Percentiles rank a stretch among this genome's conserved stretches.
These are phyloP conservation scores for Paradendryphiella salina DNA, from an alignment of 2,329 filamentous ascomycete genomes.

Conservation along the genomic window DNA sequence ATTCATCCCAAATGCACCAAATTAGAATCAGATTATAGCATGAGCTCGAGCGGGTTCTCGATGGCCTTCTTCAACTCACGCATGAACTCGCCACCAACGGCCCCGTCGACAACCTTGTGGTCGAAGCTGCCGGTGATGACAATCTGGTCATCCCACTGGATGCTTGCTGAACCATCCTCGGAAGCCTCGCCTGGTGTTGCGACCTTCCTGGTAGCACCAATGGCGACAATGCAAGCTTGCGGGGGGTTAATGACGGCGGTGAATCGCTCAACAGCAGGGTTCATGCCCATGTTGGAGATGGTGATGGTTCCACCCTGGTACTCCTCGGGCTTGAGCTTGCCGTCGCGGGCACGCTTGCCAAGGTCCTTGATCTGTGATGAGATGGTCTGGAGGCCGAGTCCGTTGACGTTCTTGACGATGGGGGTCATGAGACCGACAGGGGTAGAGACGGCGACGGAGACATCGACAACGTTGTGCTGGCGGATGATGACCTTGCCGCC, in stretches of 20 bases:
- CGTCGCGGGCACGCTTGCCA: slow-evolving; percentile 91
- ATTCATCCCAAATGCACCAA: slow-evolving; percentile 12
- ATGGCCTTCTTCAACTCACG: slow-evolving; percentile 95
- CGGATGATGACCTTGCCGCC: slow-evolving; percentile 80
- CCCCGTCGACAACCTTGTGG: slow-evolving; percentile 98
- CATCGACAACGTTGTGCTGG: slow-evolving; percentile 89
- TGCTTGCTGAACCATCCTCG: slow-evolving; percentile 72
- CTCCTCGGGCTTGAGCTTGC: slow-evolving; percentile 99
- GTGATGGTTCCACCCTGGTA: slow-evolving; percentile 99
- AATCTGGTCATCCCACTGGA: slow-evolving; percentile 98
- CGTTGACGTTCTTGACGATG: slow-evolving; percentile 88
- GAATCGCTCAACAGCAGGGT: slow-evolving; percentile 92
- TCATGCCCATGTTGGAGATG: slow-evolving; percentile 99
- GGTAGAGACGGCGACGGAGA: slow-evolving; percentile 93
- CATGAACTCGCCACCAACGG: slow-evolving; percentile 95
- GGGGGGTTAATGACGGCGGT: slow-evolving; percentile 99
- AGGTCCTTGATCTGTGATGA: slow-evolving; percentile 92
- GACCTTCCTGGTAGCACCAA: slow-evolving; percentile 95
- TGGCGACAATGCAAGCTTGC: slow-evolving; percentile 91
- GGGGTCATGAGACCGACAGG: slow-evolving; percentile 94
- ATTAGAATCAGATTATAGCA: slow-evolving; percentile 64
- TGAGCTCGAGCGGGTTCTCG: slow-evolving; percentile 93
- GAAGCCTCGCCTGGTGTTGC: slow-evolving; percentile 76
- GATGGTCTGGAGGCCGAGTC: slow-evolving; percentile 84
- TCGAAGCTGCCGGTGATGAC: slow-evolving; percentile 94